These are phyloP conservation scores for Aspergillus alliaceus DNA, from an alignment of 2,329 filamentous ascomycete species.

Conservation along the genomic window DNA sequence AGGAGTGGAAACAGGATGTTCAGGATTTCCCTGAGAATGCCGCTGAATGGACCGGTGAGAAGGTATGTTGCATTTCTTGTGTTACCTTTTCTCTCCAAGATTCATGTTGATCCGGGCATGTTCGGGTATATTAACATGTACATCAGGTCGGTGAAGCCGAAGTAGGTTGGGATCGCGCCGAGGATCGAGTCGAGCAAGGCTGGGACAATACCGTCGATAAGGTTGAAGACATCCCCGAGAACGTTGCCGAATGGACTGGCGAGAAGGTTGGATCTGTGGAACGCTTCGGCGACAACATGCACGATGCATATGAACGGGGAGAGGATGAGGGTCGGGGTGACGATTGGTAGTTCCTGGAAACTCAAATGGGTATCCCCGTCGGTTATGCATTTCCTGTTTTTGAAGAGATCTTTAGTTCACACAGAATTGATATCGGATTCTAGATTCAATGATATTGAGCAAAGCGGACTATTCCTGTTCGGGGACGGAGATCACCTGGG, in stretches of 20 bases:
- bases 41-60: constrained; percentile 45
- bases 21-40: constrained; percentile 46
- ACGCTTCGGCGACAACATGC: constrained; percentile 43
- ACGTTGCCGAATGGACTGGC: constrained; percentile 41
- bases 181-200: constrained; percentile 25
- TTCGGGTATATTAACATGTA: background rate
- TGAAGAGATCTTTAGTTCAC: background rate
- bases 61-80: constrained; percentile 24
- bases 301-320: constrained; percentile 46
- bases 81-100: background rate
- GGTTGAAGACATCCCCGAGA: constrained; percentile 36
- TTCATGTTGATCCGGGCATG: background rate
- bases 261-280: constrained; percentile 46
- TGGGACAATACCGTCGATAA: constrained; percentile 30
- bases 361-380: background rate
- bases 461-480: background rate
- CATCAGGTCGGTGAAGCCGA: constrained; percentile 40
- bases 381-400: background rate
- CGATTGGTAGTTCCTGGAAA: constrained; percentile 5
- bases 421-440: background rate
- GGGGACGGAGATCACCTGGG: background rate
- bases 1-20: constrained; percentile 33
- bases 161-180: constrained; percentile 31
- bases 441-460: too few relatives aligned
- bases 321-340: constrained; percentile 29